Percentiles rank a stretch among this genome's conserved stretches.
Conservation (phyloP, 108 stramenopile species). For the Bacterosira constricta region DNA sequence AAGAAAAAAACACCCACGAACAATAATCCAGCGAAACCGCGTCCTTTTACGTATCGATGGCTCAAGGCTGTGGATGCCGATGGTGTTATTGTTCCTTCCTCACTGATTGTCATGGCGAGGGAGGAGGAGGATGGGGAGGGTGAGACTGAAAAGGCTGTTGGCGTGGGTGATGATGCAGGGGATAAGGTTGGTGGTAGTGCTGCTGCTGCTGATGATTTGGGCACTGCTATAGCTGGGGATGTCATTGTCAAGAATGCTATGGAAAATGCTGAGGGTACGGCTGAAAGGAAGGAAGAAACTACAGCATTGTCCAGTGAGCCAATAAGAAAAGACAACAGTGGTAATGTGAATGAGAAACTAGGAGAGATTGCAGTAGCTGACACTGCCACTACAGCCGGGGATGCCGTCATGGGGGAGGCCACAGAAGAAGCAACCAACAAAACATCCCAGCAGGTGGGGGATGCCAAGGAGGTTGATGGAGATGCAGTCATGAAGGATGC, state of each 20-base stretch:
- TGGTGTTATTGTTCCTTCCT: slow-evolving; percentile 51
- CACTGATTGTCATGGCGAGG: slow-evolving; percentile 17
- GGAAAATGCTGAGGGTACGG: background rate
- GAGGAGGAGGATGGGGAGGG: slow-evolving; percentile 11
- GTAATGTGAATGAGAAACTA: too few species aligned
- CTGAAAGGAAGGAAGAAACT: background rate
- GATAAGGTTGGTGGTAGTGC: background rate
- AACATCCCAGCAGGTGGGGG: too few species aligned
- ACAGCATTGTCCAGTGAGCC: too few species aligned
- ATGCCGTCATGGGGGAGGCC: background rate
- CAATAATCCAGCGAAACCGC: slow-evolving; percentile 1
- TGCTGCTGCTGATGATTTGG: background rate
- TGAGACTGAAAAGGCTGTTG: background rate
- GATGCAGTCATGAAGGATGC: slow-evolving; percentile 18
- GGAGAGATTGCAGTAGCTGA: background rate
- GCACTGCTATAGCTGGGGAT: background rate
- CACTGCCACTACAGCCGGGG: background rate
- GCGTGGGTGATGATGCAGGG: background rate
- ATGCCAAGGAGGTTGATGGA: background rate
- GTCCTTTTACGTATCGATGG: slow-evolving; percentile 64
- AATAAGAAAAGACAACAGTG: too few species aligned
- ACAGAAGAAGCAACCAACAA: too few species aligned
- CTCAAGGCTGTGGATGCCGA: slow-evolving; percentile 42
- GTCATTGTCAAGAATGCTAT: background rate
- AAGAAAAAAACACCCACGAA: background rate